phyloP scores from a whole-genome alignment of 1,284 basidiomycete genomes.

The Hymenochaete sp. region DNA sequence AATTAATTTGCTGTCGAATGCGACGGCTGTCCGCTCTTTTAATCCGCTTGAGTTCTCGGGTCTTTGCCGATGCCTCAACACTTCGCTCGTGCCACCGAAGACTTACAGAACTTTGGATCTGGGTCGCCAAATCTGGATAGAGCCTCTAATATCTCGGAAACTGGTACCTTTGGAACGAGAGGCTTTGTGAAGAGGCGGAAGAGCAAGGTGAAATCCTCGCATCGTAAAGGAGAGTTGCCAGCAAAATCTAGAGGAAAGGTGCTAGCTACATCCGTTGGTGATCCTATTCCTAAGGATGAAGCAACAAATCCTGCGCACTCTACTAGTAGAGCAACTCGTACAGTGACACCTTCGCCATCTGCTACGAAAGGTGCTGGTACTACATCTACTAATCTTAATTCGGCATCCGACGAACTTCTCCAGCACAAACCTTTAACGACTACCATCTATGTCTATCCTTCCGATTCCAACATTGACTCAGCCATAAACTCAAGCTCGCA shows the following conservation, averaged over 20 bases:
- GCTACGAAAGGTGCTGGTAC: neutral
- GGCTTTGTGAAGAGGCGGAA: neutral
- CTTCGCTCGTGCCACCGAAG: too few relatives aligned
- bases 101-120: too few relatives aligned
- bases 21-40: too few relatives aligned
- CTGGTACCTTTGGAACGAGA: neutral
- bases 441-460: conserved; percentile 12
- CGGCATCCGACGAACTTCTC: neutral
- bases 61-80: too few relatives aligned
- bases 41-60: too few relatives aligned
- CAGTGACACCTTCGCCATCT: conserved; percentile 7
- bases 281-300: conserved; percentile 12
- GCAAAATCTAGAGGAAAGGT: conserved; percentile 1
- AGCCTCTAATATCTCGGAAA: too few relatives aligned
- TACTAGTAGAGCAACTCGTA: conserved; percentile 10
- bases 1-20: too few relatives aligned
- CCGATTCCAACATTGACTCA: too few relatives aligned
- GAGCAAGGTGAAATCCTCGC: neutral
- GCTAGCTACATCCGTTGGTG: conserved; percentile 11
- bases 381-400: neutral
- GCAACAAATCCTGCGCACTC: neutral
- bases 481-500: too few relatives aligned
- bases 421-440: conserved; percentile 6
- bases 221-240: neutral
- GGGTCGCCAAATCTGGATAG: too few relatives aligned